These are phyloP conservation scores for Madurella fahalii DNA, from an alignment of 2,329 filamentous ascomycete species.

Conservation along the genomic window DNA sequence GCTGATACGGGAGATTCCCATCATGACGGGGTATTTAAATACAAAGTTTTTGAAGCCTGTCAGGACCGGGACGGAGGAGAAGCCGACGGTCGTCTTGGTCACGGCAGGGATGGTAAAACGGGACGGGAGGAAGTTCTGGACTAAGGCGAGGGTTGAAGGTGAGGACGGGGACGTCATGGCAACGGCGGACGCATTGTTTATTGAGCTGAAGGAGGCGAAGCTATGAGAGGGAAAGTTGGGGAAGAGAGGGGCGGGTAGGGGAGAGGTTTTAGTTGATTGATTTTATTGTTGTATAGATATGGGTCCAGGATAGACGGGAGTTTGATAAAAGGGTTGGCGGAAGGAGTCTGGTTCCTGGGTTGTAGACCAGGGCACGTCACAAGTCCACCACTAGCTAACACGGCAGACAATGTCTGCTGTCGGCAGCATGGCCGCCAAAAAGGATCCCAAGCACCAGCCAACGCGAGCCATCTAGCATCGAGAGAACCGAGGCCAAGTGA, in stretches of 20 bases:
- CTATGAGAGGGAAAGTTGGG: slow-evolving; percentile 3
- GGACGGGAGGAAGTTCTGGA: slow-evolving; percentile 52
- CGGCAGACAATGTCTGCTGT: too few relatives aligned
- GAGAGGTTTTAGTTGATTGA: background rate
- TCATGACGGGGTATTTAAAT: slow-evolving; percentile 53
- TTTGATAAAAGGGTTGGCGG: too few relatives aligned
- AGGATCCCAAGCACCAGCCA: too few relatives aligned
- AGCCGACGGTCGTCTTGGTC: slow-evolving; percentile 37
- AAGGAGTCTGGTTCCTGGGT: too few relatives aligned
- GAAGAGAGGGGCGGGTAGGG: background rate
- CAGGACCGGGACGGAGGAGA: slow-evolving; percentile 39
- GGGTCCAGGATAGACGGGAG: too few relatives aligned
- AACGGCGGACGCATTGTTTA: slow-evolving; percentile 51
- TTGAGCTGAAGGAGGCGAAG: slow-evolving; percentile 23
- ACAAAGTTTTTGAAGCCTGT: slow-evolving; percentile 52
- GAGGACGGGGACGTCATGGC: slow-evolving; percentile 46
- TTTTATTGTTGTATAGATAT: background rate
- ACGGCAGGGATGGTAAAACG: slow-evolving; percentile 40
- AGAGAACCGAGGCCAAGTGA: background rate
- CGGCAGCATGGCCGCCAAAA: too few relatives aligned
- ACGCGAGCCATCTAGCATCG: too few relatives aligned
- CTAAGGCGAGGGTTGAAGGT: slow-evolving; percentile 46
- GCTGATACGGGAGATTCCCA: slow-evolving; percentile 22
- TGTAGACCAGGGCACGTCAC: too few relatives aligned
- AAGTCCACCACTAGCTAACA: too few relatives aligned